Evolutionary conservation across 495 filamentous ascomycete species (phyloP), one percentile per base, ranked within the genome.

Genomic region (Pyronema omphalodes): DNA sequence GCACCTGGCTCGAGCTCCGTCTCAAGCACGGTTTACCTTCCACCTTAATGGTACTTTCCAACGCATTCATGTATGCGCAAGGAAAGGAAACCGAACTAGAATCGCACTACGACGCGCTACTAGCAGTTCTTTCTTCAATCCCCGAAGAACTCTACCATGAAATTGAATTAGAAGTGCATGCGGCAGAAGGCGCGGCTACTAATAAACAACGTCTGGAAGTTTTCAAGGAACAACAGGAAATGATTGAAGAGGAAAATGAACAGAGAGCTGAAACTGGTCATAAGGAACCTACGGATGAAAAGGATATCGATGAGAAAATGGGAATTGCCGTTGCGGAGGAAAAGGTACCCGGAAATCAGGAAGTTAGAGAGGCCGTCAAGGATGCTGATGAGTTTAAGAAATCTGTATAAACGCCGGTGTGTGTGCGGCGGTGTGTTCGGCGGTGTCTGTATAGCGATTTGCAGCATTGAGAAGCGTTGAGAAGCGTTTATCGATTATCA

Each of bases 151-250:
- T 99, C 39, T 96, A 91, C 82, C 91, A 99, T 72, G 91, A 99
- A 71, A 95, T 96, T 57, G 91, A 99, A 69, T 82, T 99, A 34
- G 93, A 96, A 72, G 88, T 96, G 23, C 86, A 96, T 73, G 93
- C 82, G 54, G 86, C 88, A 46, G 91, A 99, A 71, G 91, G 91
- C 54, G 91, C 88, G 9, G 93, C 91, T 49, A 99, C 93, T 52
- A 99, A 99, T 76, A 93, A 88, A 74, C 91, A 99, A 71, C 83
- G 91, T 64, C 79, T 99, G n/a, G 91, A 99, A 74, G 91, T 99
- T 7, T 76, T 99, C 62, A 93, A 86, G 77, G 91, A 99, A 72
- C 91, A 99, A 71, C 85, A 99, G 66, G 91, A 96, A 61, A 77
- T 99, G 50, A 99, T 99, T 60, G 78, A 94, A 55, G 93, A 96